A percentile compares a stretch with the other conserved stretches of the same genome.
Evolutionary conservation across 257 asterid species (phyloP).

Genomic region (Parsonsia alboflavescens): DNA sequence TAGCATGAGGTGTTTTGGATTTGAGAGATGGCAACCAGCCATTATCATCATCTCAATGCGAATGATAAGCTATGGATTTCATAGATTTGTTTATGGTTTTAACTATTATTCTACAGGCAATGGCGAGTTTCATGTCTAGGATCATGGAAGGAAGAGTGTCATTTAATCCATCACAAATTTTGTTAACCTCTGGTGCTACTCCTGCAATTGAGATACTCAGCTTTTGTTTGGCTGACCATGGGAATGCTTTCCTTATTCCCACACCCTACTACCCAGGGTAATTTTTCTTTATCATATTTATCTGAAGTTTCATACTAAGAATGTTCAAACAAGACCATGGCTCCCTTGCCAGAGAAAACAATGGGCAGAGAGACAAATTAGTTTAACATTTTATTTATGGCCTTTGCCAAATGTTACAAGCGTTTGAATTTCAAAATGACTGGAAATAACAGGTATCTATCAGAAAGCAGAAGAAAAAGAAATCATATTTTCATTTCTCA

Average conservation of each 20-base stretch:
- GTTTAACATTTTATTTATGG: not conserved
- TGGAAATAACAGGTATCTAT: not conserved
- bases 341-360: not conserved
- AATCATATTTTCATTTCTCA: not conserved
- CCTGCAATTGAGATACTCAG: conserved; percentile 85
- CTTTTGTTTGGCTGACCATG: conserved; percentile 90
- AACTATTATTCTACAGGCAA: conserved; percentile 48
- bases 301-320: not conserved
- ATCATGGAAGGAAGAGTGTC: conserved; percentile 61
- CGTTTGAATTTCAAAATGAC: not conserved
- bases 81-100: conserved; percentile 1
- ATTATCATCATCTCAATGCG: not conserved
- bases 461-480: not conserved
- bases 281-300: not conserved
- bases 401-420: not conserved
- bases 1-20: not conserved
- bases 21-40: not conserved
- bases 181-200: conserved; percentile 82
- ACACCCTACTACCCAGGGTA: conserved; percentile 98
- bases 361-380: not conserved
- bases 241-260: conserved; percentile 91
- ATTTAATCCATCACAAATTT: conserved; percentile 65
- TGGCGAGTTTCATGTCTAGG: conserved; percentile 87
- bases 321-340: not conserved
- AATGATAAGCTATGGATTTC: not conserved